Evolutionary conservation across 1,139 yeast species (phyloP), one percentile per base, ranked within the genome.

Genomic region (Yamadazyma membranifaciens): DNA sequence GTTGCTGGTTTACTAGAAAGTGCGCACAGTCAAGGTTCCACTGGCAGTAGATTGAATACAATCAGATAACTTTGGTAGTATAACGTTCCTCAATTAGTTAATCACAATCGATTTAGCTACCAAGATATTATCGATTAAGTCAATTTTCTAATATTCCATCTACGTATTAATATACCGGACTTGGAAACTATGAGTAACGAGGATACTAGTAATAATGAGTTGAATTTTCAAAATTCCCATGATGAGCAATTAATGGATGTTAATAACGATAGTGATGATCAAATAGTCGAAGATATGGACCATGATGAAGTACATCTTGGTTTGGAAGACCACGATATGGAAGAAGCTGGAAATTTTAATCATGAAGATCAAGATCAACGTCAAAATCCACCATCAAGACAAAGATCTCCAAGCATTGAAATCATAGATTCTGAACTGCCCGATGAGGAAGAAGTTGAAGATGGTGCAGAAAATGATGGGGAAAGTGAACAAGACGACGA

Each of bases 211-310:
- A 20, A 5, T 6, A 20, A 20, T 5, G 24, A 20, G 5, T 20
- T 6, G 5, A 20, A 20, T 20, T 20, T 20, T 20, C 24, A 20
- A 5, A 20, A 20, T 20, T 20, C 24, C 5, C 11, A 39, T 30
- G 37, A 25, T 29, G 39, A 33, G 30, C 44, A 34, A 26, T 9
- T 27, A 25, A 38, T 34, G 37, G 37, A 30, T 20, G 15, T 38
- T 24, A 20, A 25, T 16, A 28, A 32, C 14, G 41, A 38, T 24
- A 36, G 34, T 28, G 40, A 38, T n/a, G 35, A 33, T 25, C 28
- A 25, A 11, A 25, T 25, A 11, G 10, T 10, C 10, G 14, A 27
- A n/a, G 13, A 27, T 12, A 7, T 6, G 6, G 33, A n/a, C n/a
- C 31, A 11, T 3, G 10, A 25, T 10, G 36, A 31, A 24, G 22